Evolutionary conservation across 257 asterid species (phyloP).

Genomic region (Solanum habrochaites): DNA sequence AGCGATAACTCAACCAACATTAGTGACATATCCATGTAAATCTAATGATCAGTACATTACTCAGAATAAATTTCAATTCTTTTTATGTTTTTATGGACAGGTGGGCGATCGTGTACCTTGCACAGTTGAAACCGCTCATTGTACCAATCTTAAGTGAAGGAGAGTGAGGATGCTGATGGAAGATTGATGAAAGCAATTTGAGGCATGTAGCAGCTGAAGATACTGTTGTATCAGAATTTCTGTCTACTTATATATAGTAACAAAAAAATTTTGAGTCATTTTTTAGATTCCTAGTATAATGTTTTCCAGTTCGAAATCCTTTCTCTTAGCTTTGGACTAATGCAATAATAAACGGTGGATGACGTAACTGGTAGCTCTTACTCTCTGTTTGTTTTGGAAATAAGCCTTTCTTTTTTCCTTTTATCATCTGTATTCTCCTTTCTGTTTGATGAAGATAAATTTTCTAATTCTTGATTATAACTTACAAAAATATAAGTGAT

Average conservation of each 20-base stretch:
- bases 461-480: neutral
- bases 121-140: neutral
- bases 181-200: neutral
- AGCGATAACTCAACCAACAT: neutral
- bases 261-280: too few species aligned
- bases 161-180: neutral
- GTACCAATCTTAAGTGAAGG: neutral
- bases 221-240: neutral
- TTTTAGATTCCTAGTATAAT: neutral
- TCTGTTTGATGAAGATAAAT: neutral
- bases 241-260: neutral
- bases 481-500: too few species aligned
- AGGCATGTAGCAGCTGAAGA: neutral
- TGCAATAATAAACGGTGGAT: neutral
- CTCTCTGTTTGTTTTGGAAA: too few species aligned
- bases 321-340: neutral
- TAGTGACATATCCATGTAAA: neutral
- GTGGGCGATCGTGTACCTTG: slow-evolving; percentile 1
- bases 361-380: neutral
- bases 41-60: neutral
- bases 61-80: neutral
- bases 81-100: neutral
- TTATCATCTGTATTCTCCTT: neutral
- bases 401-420: neutral
- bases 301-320: neutral